Evolutionary conservation across 108 stramenopile genomes (phyloP), one percentile per base, ranked within the genome.

Genomic region (Pseudonitzschia multiseries): DNA sequence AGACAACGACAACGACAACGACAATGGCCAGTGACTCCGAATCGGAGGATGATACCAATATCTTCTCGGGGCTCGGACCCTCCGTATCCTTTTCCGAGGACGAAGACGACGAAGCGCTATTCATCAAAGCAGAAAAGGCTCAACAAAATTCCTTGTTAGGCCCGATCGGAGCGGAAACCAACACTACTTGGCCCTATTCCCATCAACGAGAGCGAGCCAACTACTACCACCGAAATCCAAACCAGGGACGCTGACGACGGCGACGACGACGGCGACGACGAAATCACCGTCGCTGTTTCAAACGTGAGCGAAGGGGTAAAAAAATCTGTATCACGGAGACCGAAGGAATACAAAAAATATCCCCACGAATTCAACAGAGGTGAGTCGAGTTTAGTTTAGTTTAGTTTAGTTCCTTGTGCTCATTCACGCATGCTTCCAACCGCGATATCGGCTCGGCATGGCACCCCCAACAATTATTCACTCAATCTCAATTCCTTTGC

Each of bases 251-350:
- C 48, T 41, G 66, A 44, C 27, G 66, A 67, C 43, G 66, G n/a
- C n/a, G n/a, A n/a, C n/a, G n/a, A n/a, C n/a, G n/a, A n/a, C n/a
- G n/a, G n/a, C n/a, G n/a, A n/a, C 27, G 66, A 67, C 43, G 66
- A 67, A 43, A 50, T 50, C 21, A 67, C 66, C 4, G 66, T 67
- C 15, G 66, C 46, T 48, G 46, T 48, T 48, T 67, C 66, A 14
- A 67, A 67, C 46, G 66, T 67, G 10, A 67, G 66, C 44, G 41
- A 18, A 17, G 48, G 22, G 4, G 27, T 17, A 8, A 62, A 17
- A 44, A 67, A 48, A 41, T 26, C 44, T 10, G 3, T 0, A 67
- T 24, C 28, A 21, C 42, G 17, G 44, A 67, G 28, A n/a, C 12
- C 18, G 24, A 48, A 31, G 26, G 66, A 67, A 41, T 5, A 3